Base-by-base conservation (phyloP, 495 filamentous ascomycete species). In the Xylaria grammica region DNA sequence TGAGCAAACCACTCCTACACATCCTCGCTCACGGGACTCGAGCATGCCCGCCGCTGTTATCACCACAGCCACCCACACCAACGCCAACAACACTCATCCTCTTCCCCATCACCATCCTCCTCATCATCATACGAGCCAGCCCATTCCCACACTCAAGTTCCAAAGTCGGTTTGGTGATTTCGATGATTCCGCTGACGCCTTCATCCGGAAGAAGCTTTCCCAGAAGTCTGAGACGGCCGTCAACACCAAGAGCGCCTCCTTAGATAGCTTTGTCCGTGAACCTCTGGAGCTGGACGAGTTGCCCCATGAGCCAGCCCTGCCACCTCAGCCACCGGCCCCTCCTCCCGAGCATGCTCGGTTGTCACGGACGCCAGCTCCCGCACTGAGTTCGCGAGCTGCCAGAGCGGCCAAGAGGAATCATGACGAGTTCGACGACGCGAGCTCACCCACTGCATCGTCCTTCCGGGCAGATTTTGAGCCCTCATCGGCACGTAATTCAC, bases 401-500 rank as follows among this genome's bases (percentile, higher is more conserved):
- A 68, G 72, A 34, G 71, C 80, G 49, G 75, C 77, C 46, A 83
- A 82, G 71, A 67, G 79, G 55, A 71, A 78, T 6, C 72, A 79
- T 73, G 80, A 82, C 52, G 80, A 82, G 7, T 51, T 78, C n/a
- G 80, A 81, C 34, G 76, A 78, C 30, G 72, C 77, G 67, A 66
- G 75, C 32, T 83, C 81, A 11, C 80, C 81, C 6, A 81, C 72
- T n/a, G 69, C 72, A n/a, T 63, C 69, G n/a, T 73, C 73, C 67
- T 81, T 80, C 66, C 71, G 69, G 36, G 69, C 70, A 46, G 72
- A 74, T 48, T 62, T 68, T 24, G 77, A 74, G 29, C 72, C 78
- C 22, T 80, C 76, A 29, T 84, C 81, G 7, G 72, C 75, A 13
- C 72, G 77, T 32, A 78, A 76, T 56, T 87, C 85, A 19, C 81